Evolutionary conservation across 108 stramenopile species (phyloP), one percentile per base, ranked within the genome.

Genomic region (Mayamaea pseudoterrestris): DNA sequence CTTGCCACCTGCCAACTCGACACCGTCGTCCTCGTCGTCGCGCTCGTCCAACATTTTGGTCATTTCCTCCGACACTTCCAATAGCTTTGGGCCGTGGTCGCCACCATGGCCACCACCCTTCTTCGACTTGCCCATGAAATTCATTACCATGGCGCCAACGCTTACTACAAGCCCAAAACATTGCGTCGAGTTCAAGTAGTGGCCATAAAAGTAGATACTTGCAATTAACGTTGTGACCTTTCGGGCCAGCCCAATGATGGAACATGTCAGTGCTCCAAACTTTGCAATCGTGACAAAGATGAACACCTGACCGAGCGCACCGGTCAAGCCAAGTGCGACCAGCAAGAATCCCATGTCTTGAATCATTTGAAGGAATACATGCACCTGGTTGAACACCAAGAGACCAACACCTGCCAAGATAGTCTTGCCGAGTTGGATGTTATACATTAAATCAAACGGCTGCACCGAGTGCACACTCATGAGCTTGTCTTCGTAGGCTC

Each of bases 401-500:
- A 97, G 74, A 9, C 71, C 78, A 13, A 97, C 63, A 5, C 91
- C 93, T 0, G 93, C 92, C 35, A 97, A 53, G 28, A 97, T 93
- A 18, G 90, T 91, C 72, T 98, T 98, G 17, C 95, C 95, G 60
- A 98, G 71, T 58, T 98, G 97, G 49, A 98, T 98, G 57, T 96
- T 96, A 75, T 91, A 96, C 97, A 98, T 98, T 35, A 98, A 71
- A 64, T 96, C 94, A 65, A 98, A 98, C 28, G 97, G 97, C 27
- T 89, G 92, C 21, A 98, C 94, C 27, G 80, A 79, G 57, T 94
- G 86, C 21, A 91, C 92, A 32, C 71, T 68, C 97, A 98, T 98
- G 50, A 98, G 91, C 63, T 96, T 96, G 71, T 98, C 97, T 66
- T 98, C 97, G 69, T 98, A 98, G 3, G 97, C 97, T 14, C 97